Percentiles rank a stretch among this genome's conserved stretches.
These are phyloP conservation scores for Neckera pumila DNA, from an alignment of 225 moss, liverwort and hornwort species.

Conservation along the genomic window DNA sequence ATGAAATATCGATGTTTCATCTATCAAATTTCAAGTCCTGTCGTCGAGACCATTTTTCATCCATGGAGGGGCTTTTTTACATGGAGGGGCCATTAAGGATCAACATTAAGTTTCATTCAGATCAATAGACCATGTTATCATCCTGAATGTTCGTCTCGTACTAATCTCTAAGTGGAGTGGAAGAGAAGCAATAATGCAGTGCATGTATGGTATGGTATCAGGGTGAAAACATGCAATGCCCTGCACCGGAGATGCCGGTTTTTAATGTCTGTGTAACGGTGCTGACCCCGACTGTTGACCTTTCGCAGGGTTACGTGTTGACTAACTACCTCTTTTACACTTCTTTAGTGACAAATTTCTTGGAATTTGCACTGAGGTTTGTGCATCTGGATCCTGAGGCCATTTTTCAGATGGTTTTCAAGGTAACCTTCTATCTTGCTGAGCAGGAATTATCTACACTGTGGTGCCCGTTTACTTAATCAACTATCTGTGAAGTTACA, in stretches of 20 bases:
- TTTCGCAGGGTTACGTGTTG: slow-evolving; percentile 43
- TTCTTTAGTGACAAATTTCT: slow-evolving; percentile 41
- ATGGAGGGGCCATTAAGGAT: background rate
- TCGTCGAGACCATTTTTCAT: background rate
- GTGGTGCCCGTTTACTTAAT: background rate
- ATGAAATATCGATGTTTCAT: background rate
- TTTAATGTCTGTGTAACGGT: background rate
- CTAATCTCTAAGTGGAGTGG: background rate
- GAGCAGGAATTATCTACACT: background rate
- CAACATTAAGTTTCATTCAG: background rate
- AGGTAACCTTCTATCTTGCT: slow-evolving; percentile 19
- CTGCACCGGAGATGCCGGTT: background rate
- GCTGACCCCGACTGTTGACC: background rate
- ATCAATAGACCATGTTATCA: background rate
- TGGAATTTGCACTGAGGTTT: slow-evolving; percentile 50
- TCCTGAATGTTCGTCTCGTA: background rate
- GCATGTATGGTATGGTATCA: background rate
- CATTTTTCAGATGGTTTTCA: slow-evolving; percentile 50
- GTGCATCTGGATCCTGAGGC: slow-evolving; percentile 56
- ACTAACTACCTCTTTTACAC: slow-evolving; percentile 54
- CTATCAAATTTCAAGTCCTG: background rate
- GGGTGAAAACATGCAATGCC: background rate
- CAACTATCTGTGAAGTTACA: background rate
- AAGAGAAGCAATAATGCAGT: background rate
- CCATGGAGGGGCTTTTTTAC: background rate